Conservation (phyloP, 2,329 filamentous ascomycete genomes). For the Cladophialophora yegresii region DNA sequence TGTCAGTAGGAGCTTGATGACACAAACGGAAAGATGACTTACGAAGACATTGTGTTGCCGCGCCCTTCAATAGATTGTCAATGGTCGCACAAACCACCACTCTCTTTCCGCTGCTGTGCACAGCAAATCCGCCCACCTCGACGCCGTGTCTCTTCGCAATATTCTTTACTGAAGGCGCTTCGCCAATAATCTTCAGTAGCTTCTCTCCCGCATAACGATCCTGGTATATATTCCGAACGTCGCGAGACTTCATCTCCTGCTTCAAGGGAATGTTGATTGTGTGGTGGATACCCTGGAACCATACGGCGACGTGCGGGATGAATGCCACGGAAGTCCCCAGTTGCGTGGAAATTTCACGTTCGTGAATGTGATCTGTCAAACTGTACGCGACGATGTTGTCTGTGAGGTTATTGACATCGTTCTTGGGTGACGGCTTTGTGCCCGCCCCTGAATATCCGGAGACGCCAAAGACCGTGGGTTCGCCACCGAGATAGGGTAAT, state of each 20-base stretch:
- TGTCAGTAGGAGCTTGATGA: slow-evolving; percentile 12
- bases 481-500: slow-evolving; percentile 72
- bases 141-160: slow-evolving; percentile 85
- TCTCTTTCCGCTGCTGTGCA: slow-evolving; percentile 82
- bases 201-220: slow-evolving; percentile 95
- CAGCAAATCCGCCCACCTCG: slow-evolving; percentile 94
- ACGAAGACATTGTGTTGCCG: slow-evolving; percentile 89
- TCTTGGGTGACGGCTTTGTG: slow-evolving; percentile 91
- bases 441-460: slow-evolving; percentile 94
- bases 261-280: slow-evolving; percentile 88
- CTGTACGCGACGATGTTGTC: slow-evolving; percentile 92
- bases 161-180: slow-evolving; percentile 79
- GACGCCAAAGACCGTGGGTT: slow-evolving; percentile 84
- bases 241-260: slow-evolving; percentile 82
- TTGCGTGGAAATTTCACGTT: slow-evolving; percentile 81
- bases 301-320: slow-evolving; percentile 90
- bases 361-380: slow-evolving; percentile 91
- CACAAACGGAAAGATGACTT: slow-evolving; percentile 53
- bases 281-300: slow-evolving; percentile 95
- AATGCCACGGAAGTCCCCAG: slow-evolving; percentile 76
- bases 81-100: slow-evolving; percentile 94
- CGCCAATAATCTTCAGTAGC: slow-evolving; percentile 87
- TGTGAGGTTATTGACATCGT: slow-evolving; percentile 77
- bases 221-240: slow-evolving; percentile 93
- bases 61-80: slow-evolving; percentile 91